phyloP scores from a whole-genome alignment of 257 asterid genomes.

The Agastache rugosa region DNA sequence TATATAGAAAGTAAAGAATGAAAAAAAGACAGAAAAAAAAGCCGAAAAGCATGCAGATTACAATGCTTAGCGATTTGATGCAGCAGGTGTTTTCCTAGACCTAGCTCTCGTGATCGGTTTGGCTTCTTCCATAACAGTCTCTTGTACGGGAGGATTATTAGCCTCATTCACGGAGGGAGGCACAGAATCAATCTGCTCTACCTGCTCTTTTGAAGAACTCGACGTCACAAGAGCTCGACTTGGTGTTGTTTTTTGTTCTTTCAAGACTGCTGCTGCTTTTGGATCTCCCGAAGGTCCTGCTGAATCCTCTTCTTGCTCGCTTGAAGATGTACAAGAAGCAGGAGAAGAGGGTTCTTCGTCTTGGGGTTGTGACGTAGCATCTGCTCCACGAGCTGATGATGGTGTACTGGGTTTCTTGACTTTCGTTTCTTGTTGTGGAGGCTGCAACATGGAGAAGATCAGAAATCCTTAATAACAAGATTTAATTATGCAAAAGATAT shows the following conservation, averaged over 20 bases:
- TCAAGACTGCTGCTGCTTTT: constrained; percentile 41
- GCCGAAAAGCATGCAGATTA: constrained; percentile 21
- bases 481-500: not conserved
- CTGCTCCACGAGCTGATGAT: constrained; percentile 40
- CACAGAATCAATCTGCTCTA: constrained; percentile 45
- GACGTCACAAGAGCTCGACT: constrained; percentile 37
- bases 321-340: constrained; percentile 48
- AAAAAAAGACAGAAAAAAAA: not conserved
- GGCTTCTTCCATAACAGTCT: constrained; percentile 33
- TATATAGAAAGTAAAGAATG: constrained; percentile 23
- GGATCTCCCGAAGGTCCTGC: constrained; percentile 40
- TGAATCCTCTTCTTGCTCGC: constrained; percentile 54
- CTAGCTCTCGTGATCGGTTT: constrained; percentile 51
- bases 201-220: constrained; percentile 46
- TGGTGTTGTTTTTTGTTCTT: constrained; percentile 52
- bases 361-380: constrained; percentile 44
- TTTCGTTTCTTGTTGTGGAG: constrained; percentile 47
- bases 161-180: constrained; percentile 42
- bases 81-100: constrained; percentile 48
- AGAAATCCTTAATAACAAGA: not conserved
- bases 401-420: constrained; percentile 48
- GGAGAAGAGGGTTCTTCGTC: constrained; percentile 49
- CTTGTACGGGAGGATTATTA: constrained; percentile 37
- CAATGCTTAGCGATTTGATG: constrained; percentile 31
- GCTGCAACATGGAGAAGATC: constrained; percentile 38